A percentile compares a stretch with the other conserved stretches of the same genome.
phyloP scores from a whole-genome alignment of 345 rosid species.

The Anastatica hierochuntica region DNA sequence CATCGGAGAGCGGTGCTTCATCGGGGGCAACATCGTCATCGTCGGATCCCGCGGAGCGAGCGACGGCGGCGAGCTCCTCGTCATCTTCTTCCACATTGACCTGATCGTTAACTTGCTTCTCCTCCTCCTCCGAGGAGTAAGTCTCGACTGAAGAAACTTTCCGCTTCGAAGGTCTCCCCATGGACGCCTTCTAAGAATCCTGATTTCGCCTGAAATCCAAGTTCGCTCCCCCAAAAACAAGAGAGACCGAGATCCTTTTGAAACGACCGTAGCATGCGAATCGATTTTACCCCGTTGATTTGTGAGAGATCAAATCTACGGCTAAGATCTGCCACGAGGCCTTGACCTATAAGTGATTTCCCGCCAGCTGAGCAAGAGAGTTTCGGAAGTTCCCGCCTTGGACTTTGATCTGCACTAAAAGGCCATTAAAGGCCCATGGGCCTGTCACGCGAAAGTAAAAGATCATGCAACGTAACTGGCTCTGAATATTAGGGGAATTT shows the following conservation, averaged over 20 bases:
- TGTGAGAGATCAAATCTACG: conserved; percentile 5
- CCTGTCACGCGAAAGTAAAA: too few species aligned
- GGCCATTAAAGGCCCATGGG: conserved; percentile 6
- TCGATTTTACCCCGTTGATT: conserved; percentile 24
- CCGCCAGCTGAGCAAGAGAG: conserved; percentile 15
- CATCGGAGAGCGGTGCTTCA: conserved; percentile 26
- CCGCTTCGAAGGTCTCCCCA: conserved; percentile 54
- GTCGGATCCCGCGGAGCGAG: conserved; percentile 64
- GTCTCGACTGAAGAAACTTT: conserved; percentile 42
- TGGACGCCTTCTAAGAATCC: too few species aligned
- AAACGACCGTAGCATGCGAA: too few species aligned
- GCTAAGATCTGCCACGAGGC: conserved; percentile 9
- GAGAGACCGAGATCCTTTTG: too few species aligned
- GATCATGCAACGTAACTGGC: too few species aligned
- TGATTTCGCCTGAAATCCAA: too few species aligned
- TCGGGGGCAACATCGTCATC: conserved; percentile 32
- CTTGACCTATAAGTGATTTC: neutral
- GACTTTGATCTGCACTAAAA: neutral
- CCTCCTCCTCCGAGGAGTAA: conserved; percentile 46
- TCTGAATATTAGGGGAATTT: too few species aligned
- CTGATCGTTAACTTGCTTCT: conserved; percentile 45
- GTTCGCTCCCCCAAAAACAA: too few species aligned
- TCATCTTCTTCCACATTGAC: conserved; percentile 67
- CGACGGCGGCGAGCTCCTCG: conserved; percentile 89
- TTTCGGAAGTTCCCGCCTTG: conserved; percentile 19